Conservation (phyloP, 129 eudicot genomes). For the Deinandra increscens region DNA sequence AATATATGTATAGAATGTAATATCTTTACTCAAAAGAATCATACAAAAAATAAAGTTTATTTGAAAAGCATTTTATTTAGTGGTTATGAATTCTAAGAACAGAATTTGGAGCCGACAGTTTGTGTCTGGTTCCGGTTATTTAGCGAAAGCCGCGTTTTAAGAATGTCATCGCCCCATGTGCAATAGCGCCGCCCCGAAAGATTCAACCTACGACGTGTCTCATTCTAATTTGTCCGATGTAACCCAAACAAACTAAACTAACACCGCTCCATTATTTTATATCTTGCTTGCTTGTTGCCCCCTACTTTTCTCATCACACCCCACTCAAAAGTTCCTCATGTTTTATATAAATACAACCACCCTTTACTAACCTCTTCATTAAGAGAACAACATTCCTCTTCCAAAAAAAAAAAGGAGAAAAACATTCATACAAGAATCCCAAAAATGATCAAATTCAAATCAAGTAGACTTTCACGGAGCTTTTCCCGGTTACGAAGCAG, state of each 20-base stretch:
- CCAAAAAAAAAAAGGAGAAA: too few relatives aligned
- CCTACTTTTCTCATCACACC: slow-evolving; percentile 24
- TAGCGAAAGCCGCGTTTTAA: slow-evolving; percentile 36
- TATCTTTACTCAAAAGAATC: too few relatives aligned
- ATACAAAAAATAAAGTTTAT: background rate
- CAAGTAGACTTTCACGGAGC: slow-evolving; percentile 68
- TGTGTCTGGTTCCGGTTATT: slow-evolving; percentile 31
- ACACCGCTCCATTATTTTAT: slow-evolving; percentile 35
- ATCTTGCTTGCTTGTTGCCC: slow-evolving; percentile 23
- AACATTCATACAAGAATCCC: background rate
- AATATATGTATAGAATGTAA: too few relatives aligned
- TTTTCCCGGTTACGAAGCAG: slow-evolving; percentile 46
- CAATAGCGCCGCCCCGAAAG: slow-evolving; percentile 17
- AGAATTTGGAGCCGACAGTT: slow-evolving; percentile 33
- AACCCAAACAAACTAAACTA: slow-evolving; percentile 32
- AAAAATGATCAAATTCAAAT: slow-evolving; percentile 56
- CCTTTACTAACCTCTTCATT: slow-evolving; percentile 4
- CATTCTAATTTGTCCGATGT: slow-evolving; percentile 17
- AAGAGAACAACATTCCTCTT: background rate
- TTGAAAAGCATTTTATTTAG: background rate
- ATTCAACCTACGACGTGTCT: slow-evolving; percentile 28
- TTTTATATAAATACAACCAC: slow-evolving; percentile 28
- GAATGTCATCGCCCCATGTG: slow-evolving; percentile 33
- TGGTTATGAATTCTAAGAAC: slow-evolving; percentile 21
- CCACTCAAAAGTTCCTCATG: slow-evolving; percentile 13